Conservation (phyloP, 768 basidiomycete species). For the Panellus pusillus region DNA sequence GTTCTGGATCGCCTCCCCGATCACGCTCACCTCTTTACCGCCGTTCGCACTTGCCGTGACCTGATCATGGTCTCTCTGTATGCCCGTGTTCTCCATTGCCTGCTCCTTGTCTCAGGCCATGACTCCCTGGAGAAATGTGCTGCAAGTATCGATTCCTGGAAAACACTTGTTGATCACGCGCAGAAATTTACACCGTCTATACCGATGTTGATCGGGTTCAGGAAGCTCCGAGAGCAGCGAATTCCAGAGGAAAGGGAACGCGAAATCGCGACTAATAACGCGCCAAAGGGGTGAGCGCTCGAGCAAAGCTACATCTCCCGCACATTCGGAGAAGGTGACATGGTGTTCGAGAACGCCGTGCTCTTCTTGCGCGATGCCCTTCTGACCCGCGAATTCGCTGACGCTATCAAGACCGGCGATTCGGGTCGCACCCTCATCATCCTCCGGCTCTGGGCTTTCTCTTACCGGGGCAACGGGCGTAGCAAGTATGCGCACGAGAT, state of each 20-base stretch:
- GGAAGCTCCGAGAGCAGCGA: constrained; percentile 7
- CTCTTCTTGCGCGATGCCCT: constrained; percentile 29
- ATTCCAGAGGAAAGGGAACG: neutral
- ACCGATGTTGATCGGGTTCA: constrained; percentile 8
- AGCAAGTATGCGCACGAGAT: too few species aligned
- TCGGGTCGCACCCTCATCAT: constrained; percentile 26
- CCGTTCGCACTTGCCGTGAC: constrained; percentile 28
- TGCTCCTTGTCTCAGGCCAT: constrained; percentile 18
- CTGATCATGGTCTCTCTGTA: constrained; percentile 28
- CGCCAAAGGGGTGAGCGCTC: neutral
- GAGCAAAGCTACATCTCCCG: neutral
- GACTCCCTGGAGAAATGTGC: constrained; percentile 8
- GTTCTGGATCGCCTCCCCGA: constrained; percentile 23
- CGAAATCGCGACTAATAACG: neutral
- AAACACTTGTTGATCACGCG: neutral
- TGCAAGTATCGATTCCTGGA: neutral
- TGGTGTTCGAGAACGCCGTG: constrained; percentile 25
- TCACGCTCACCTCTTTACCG: constrained; percentile 24
- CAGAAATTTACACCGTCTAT: constrained; percentile 2
- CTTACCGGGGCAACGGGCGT: too few species aligned
- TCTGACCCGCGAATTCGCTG: constrained; percentile 23
- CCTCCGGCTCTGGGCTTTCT: too few species aligned
- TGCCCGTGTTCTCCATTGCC: constrained; percentile 25
- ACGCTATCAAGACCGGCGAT: constrained; percentile 29
- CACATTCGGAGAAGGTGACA: constrained; percentile 16